Percentiles rank a stretch among this genome's conserved stretches.
Conservation (phyloP, 306 rosid species). For the Acacia crassicarpa region DNA sequence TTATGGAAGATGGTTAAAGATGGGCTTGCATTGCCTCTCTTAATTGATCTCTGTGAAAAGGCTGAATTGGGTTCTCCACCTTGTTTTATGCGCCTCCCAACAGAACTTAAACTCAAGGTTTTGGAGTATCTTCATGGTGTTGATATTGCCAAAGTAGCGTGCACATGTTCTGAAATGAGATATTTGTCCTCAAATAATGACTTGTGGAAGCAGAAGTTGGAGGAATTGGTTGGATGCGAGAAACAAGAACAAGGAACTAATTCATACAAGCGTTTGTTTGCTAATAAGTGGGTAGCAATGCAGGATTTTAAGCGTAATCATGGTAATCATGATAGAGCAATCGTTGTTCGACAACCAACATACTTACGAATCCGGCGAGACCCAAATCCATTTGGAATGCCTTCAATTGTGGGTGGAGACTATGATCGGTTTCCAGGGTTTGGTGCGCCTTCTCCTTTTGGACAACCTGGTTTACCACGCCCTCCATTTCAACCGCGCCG, state of each 20-base stretch:
- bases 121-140: constrained; percentile 60
- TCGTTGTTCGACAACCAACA: not conserved
- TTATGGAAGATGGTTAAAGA: constrained; percentile 83
- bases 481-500: constrained; percentile 19
- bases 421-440: constrained; percentile 39
- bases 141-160: constrained; percentile 58
- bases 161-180: constrained; percentile 54
- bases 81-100: constrained; percentile 64
- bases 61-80: constrained; percentile 66
- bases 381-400: constrained; percentile 30
- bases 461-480: constrained; percentile 26
- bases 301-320: constrained; percentile 18
- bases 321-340: not conserved
- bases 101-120: constrained; percentile 65
- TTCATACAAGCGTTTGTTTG: constrained; percentile 48
- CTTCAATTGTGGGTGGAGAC: constrained; percentile 46
- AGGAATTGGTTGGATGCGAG: constrained; percentile 42
- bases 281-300: constrained; percentile 12
- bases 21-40: constrained; percentile 67
- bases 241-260: not conserved
- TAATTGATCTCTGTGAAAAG: constrained; percentile 72
- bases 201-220: constrained; percentile 67
- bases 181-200: constrained; percentile 46
- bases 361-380: constrained; percentile 15
- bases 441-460: constrained; percentile 17